phyloP scores from a whole-genome alignment of 495 filamentous ascomycete genomes.

The Trichoderma reesei region DNA sequence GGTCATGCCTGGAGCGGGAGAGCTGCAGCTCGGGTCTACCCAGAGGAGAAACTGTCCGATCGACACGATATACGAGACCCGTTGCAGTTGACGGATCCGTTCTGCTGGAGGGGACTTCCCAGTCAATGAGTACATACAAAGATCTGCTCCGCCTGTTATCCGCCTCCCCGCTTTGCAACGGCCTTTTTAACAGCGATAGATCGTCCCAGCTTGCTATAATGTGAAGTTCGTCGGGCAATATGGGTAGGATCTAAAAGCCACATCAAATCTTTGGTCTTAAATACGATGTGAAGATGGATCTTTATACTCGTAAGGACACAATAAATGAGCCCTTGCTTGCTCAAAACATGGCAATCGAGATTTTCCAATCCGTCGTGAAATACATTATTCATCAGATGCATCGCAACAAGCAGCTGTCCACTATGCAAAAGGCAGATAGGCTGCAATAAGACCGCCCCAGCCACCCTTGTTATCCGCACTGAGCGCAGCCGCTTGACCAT shows the following conservation, averaged over 20 bases:
- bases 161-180: not conserved
- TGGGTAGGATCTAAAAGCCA: too few species aligned
- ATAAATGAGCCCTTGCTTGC: too few species aligned
- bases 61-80: not conserved
- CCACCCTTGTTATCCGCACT: slow-evolving; percentile 31
- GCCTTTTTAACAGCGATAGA: not conserved
- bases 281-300: too few species aligned
- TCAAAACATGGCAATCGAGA: too few species aligned
- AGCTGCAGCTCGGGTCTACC: slow-evolving; percentile 1
- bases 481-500: slow-evolving; percentile 21
- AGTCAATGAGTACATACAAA: not conserved
- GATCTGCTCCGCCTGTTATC: not conserved
- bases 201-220: not conserved
- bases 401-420: not conserved
- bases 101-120: not conserved
- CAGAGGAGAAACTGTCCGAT: not conserved
- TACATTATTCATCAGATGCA: not conserved
- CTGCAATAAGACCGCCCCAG: slow-evolving; percentile 33
- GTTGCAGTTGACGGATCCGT: slow-evolving; percentile 1
- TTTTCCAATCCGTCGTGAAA: not conserved
- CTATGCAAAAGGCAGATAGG: slow-evolving; percentile 16
- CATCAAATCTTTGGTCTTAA: too few species aligned
- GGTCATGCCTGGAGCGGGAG: slow-evolving; percentile 4
- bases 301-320: too few species aligned
- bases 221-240: not conserved